Conservation (phyloP, 139 green algal species). For the Chlorella ohadii region DNA sequence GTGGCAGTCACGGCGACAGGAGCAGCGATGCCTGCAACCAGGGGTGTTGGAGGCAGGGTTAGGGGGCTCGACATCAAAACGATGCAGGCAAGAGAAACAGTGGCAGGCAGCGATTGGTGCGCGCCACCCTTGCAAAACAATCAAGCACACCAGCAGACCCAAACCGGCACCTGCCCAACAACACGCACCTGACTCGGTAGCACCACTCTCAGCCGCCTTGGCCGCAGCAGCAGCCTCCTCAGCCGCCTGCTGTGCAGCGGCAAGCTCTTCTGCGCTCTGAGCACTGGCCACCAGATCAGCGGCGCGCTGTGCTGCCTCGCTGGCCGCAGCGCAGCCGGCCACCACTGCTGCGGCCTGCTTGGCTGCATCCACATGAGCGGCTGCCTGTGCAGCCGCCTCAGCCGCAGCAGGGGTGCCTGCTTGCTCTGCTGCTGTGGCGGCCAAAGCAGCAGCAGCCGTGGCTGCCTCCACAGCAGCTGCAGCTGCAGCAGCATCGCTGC, state of each 20-base stretch:
- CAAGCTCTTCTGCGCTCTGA: background rate
- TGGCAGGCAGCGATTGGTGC: background rate
- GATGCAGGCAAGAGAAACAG: background rate
- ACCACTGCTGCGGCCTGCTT: background rate
- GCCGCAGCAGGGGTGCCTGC: background rate
- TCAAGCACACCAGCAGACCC: background rate
- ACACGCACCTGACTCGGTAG: background rate
- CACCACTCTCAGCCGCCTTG: slow-evolving; percentile 1
- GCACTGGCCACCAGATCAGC: background rate
- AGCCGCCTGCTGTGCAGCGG: background rate
- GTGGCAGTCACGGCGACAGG: background rate
- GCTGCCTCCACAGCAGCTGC: background rate
- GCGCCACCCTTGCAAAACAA: too few relatives aligned
- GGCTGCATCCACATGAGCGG: background rate
- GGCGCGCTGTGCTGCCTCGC: background rate
- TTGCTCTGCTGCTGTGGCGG: background rate
- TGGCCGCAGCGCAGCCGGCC: background rate
- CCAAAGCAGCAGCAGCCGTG: background rate
- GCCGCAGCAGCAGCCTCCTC: background rate
- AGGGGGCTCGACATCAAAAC: background rate
- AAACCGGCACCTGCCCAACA: too few relatives aligned
- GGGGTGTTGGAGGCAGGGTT: background rate
- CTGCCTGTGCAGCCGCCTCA: slow-evolving; percentile 7
- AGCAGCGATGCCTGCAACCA: background rate
- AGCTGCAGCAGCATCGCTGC: background rate